These are phyloP conservation scores for Suillus fuscotomentosus DNA, from an alignment of 768 basidiomycete species.

Conservation along the genomic window DNA sequence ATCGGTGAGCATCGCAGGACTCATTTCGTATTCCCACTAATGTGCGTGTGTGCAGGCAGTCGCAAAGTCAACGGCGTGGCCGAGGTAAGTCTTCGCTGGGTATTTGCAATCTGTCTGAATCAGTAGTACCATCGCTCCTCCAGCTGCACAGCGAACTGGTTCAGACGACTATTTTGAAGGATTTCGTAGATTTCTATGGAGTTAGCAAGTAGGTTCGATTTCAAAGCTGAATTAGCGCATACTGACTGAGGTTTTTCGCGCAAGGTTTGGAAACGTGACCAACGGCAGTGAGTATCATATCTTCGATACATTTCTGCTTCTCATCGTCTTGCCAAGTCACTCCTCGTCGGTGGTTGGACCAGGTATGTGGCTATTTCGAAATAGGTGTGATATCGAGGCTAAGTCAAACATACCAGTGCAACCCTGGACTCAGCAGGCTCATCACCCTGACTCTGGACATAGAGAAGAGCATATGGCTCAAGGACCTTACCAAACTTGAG, in stretches of 20 bases:
- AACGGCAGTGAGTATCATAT: conserved; percentile 74
- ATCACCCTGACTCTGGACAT: conserved; percentile 80
- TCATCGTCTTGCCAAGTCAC: conserved; percentile 52
- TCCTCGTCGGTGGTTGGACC: conserved; percentile 90
- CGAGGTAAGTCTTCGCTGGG: conserved; percentile 45
- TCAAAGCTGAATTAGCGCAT: not conserved
- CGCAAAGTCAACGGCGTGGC: conserved; percentile 95
- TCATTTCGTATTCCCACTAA: conserved; percentile 4
- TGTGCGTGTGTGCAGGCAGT: conserved; percentile 45
- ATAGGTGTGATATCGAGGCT: not conserved
- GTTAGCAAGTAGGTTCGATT: conserved; percentile 57
- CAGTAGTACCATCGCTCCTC: not conserved
- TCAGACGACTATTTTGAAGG: conserved; percentile 77
- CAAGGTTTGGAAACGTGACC: conserved; percentile 83
- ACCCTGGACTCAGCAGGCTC: conserved; percentile 81
- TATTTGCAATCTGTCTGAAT: not conserved
- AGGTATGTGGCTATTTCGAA: conserved; percentile 35
- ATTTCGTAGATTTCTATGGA: conserved; percentile 93
- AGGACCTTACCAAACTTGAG: conserved; percentile 75
- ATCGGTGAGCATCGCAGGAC: conserved; percentile 45
- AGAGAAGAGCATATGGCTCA: conserved; percentile 79
- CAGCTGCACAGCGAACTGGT: conserved; percentile 89
- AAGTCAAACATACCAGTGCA: conserved; percentile 53
- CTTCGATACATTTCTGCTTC: not conserved
- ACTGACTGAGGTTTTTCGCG: conserved; percentile 16